A percentile compares a stretch with the other conserved stretches of the same genome.
These are phyloP conservation scores for Nothomitra cinnamomea DNA, from an alignment of 2,329 filamentous ascomycete genomes.

Conservation along the genomic window DNA sequence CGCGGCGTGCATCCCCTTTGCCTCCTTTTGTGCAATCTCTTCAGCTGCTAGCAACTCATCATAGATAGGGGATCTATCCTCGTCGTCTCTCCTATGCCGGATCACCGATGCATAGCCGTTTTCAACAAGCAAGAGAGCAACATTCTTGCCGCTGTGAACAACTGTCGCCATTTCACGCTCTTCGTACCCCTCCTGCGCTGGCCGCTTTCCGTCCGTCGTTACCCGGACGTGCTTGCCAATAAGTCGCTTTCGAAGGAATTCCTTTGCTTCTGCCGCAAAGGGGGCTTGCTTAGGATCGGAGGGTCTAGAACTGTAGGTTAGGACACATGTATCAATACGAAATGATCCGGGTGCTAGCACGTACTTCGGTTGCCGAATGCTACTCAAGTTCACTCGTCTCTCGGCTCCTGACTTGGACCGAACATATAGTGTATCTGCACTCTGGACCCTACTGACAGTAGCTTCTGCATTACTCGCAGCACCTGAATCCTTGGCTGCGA, in stretches of 20 bases:
- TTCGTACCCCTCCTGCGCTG: constrained; percentile 78
- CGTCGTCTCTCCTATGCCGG: constrained; percentile 85
- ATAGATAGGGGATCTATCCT: constrained; percentile 84
- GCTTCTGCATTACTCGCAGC: constrained; percentile 55
- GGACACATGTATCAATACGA: not conserved
- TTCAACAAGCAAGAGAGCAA: constrained; percentile 73
- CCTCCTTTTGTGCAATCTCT: constrained; percentile 64
- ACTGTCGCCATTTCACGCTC: constrained; percentile 90
- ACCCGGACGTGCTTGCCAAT: constrained; percentile 94
- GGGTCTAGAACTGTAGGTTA: constrained; percentile 22
- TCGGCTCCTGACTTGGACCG: constrained; percentile 72
- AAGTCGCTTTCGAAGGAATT: constrained; percentile 80
- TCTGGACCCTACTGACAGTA: constrained; percentile 68
- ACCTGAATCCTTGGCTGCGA: constrained; percentile 41
- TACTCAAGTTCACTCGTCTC: constrained; percentile 83
- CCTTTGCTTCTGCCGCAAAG: constrained; percentile 86
- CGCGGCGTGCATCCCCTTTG: constrained; percentile 88
- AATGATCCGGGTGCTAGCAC: not conserved
- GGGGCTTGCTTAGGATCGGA: constrained; percentile 74
- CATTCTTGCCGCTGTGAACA: constrained; percentile 66
- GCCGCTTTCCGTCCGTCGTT: constrained; percentile 76
- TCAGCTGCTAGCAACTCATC: constrained; percentile 73
- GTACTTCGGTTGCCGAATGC: constrained; percentile 72
- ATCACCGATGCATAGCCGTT: constrained; percentile 89
- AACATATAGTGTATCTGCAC: constrained; percentile 76